These are phyloP conservation scores for Cnidoscolus chayamansa DNA, from an alignment of 441 rosid genomes.

Conservation along the genomic window DNA sequence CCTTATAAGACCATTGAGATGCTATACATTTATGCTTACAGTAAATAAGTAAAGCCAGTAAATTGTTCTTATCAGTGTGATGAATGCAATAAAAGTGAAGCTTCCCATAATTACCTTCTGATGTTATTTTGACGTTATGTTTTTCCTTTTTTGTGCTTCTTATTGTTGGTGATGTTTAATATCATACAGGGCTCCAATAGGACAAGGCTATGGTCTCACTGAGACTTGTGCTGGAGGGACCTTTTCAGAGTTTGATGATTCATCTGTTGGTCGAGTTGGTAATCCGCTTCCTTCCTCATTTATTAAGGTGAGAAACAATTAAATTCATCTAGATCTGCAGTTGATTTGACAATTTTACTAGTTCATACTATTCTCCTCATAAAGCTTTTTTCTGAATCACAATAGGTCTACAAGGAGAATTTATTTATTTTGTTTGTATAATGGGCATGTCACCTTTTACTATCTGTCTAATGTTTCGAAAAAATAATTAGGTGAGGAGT, in stretches of 20 bases:
- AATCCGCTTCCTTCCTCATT: conserved; percentile 92
- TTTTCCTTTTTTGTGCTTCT: conserved; percentile 14
- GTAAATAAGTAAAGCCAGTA: background rate
- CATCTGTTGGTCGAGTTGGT: conserved; percentile 96
- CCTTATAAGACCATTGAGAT: background rate
- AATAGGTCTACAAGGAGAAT: background rate
- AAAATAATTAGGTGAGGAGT: background rate
- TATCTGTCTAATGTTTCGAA: background rate
- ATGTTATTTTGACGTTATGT: background rate
- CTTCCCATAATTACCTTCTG: background rate
- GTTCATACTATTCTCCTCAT: background rate
- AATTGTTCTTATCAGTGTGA: background rate
- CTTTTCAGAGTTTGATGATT: conserved; percentile 93
- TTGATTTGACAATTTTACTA: background rate
- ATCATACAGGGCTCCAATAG: conserved; percentile 79
- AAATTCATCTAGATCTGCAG: background rate
- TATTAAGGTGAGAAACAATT: conserved; percentile 56
- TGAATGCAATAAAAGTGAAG: conserved; percentile 1
- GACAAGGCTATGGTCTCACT: conserved; percentile 98
- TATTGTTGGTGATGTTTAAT: conserved; percentile 14
- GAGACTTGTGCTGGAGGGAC: conserved; percentile 99
- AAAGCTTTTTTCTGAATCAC: background rate
- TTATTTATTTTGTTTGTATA: background rate
- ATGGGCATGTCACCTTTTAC: background rate
- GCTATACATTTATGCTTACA: background rate